Evolutionary conservation across 2,329 filamentous ascomycete species (phyloP).

Genomic region (Cytospora leucostoma): DNA sequence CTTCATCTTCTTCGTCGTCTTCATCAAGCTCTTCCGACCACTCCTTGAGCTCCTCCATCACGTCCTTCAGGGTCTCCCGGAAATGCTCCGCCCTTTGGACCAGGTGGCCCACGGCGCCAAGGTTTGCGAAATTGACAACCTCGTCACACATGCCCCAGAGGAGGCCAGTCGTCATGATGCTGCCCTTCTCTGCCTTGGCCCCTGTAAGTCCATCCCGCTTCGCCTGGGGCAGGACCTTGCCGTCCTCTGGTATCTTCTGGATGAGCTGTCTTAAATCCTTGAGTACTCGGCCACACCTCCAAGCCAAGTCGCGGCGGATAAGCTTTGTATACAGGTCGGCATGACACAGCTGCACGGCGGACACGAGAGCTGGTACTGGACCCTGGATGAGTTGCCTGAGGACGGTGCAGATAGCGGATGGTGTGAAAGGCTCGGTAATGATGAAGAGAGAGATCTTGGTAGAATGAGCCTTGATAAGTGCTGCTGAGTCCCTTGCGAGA

Average conservation of each 20-base stretch:
- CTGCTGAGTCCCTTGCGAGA: conserved; percentile 70
- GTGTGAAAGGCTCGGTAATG: conserved; percentile 84
- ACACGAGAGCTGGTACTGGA: conserved; percentile 73
- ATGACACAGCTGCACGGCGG: conserved; percentile 67
- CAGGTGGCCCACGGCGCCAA: conserved; percentile 71
- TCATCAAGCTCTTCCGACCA: conserved; percentile 76
- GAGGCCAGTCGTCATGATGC: conserved; percentile 69
- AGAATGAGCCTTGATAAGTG: conserved; percentile 75
- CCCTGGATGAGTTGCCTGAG: conserved; percentile 71
- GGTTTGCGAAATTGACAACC: conserved; percentile 61
- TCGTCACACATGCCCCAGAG: conserved; percentile 84
- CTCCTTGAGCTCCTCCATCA: conserved; percentile 81
- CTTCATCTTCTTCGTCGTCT: conserved; percentile 58
- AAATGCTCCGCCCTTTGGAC: conserved; percentile 73
- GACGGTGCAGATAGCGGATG: conserved; percentile 70
- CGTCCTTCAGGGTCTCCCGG: conserved; percentile 75
- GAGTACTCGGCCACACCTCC: conserved; percentile 60
- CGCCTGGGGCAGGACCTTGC: conserved; percentile 51
- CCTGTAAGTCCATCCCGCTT: conserved; percentile 47
- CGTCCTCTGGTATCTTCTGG: conserved; percentile 59
- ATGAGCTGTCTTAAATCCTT: conserved; percentile 64
- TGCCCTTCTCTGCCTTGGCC: conserved; percentile 47
- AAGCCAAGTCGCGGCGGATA: conserved; percentile 64
- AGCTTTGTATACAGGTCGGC: conserved; percentile 62
- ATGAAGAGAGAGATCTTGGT: conserved; percentile 87